Evolutionary conservation across 805 yeast species (phyloP), one percentile per base, ranked within the genome.

Genomic region (Candida boleticola): DNA sequence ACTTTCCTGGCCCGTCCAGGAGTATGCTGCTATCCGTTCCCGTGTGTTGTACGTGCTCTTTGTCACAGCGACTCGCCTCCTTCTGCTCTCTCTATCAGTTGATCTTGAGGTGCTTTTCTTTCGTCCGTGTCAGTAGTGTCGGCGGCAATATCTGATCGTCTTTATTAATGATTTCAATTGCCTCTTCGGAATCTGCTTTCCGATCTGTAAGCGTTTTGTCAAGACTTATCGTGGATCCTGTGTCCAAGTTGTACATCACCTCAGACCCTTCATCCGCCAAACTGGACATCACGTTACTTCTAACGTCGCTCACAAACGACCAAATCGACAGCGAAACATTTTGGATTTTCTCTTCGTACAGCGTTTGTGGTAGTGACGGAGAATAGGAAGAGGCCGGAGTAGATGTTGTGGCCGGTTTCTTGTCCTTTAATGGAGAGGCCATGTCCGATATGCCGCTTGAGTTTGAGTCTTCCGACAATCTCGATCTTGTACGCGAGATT

Each of bases 241-340:
- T 57, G 18, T 61, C 64, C 25, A 58, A 39, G 39, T 58, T 55
- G 40, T 58, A 59, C 35, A 54, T 36, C n/a, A 31, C 11, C 7
- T 38, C 36, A 11, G 13, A 20, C 18, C 50, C 51, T 29, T 56
- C 61, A 10, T 37, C 33, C 7, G 40, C 40, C 31, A 61, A 49
- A 9, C 65, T 57, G 11, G 61, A 51, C 19, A 61, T 46, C 5
- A 66, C 67, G 45, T 66, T 66, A 33, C 56, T 33, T 32, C 65
- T 66, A 14, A 71, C 66, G 40, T 70, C 74, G 45, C 64, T 67
- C 18, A 71, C 71, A 52, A 71, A 70, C 4, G 71, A 49, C 74
- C 74, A 70, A 14, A 71, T 58, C 10, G 71, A 65, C 14, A 64
- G 53, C 6, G 73, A 64, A 3, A 70, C 74, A 3, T 64, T 57